Evolutionary conservation across 768 basidiomycete genomes (phyloP).

Genomic region (Panaeolus papilionaceus): DNA sequence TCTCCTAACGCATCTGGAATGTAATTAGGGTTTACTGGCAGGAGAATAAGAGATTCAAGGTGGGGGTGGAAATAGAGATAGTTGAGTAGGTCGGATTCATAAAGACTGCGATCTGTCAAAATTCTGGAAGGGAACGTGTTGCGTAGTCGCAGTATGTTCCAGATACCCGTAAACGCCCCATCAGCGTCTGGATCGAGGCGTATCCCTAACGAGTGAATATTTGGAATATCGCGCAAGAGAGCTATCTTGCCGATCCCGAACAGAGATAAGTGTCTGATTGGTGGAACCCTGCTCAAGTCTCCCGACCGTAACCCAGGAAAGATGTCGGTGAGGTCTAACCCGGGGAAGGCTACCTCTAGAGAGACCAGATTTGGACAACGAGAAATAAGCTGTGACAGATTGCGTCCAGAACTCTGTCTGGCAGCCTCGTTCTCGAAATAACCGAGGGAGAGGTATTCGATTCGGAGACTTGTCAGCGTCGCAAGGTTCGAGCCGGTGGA

Average conservation of each 20-base stretch:
- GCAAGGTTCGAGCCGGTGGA: background rate
- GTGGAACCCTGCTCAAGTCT: slow-evolving; percentile 2
- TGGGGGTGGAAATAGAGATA: background rate
- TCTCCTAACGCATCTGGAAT: background rate
- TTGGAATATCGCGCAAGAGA: background rate
- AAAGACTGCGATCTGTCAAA: background rate
- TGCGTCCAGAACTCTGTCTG: slow-evolving; percentile 7
- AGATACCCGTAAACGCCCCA: background rate
- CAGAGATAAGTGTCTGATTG: background rate
- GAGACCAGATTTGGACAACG: slow-evolving; percentile 6
- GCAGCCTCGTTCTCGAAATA: slow-evolving; percentile 9
- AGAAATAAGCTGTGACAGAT: slow-evolving; percentile 9
- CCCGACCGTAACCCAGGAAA: slow-evolving; percentile 5
- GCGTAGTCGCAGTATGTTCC: background rate
- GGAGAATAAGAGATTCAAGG: background rate
- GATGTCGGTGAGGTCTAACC: slow-evolving; percentile 7
- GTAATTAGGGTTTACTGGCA: background rate
- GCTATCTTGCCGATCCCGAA: background rate
- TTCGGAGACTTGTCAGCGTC: background rate
- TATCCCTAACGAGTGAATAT: background rate
- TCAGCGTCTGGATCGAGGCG: slow-evolving; percentile 1
- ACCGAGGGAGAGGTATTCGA: slow-evolving; percentile 7
- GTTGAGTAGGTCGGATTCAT: background rate
- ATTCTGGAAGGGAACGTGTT: background rate
- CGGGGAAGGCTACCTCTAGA: slow-evolving; percentile 7